A percentile compares a stretch with the other conserved stretches of the same genome.
These are phyloP conservation scores for Mucor lusitanicus DNA, from an alignment of 371 early-diverging fungal genomes.

Conservation along the genomic window DNA sequence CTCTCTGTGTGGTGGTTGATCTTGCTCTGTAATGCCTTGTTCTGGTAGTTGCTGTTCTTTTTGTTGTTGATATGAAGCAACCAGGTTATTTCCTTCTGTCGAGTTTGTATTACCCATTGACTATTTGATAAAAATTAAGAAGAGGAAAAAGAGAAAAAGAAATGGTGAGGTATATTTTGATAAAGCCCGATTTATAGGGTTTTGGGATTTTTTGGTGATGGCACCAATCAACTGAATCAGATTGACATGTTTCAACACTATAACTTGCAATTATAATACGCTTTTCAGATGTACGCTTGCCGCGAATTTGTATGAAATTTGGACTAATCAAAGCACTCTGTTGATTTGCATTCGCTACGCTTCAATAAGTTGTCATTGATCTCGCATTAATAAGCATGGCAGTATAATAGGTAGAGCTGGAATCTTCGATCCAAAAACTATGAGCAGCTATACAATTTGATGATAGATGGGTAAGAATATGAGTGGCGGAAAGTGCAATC, in stretches of 20 bases:
- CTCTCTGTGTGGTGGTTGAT: constrained; percentile 4
- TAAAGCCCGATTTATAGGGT: neutral
- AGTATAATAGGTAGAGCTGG: too few relatives aligned
- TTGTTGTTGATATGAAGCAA: constrained; percentile 1
- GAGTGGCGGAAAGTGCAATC: too few relatives aligned
- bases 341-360: too few relatives aligned
- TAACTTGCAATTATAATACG: too few relatives aligned
- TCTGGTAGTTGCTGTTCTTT: neutral
- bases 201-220: neutral
- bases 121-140: neutral
- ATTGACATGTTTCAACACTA: neutral
- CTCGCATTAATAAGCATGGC: too few relatives aligned
- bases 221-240: neutral
- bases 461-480: too few relatives aligned
- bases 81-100: constrained; percentile 16
- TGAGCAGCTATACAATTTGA: too few relatives aligned
- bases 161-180: neutral
- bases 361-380: too few relatives aligned
- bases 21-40: neutral
- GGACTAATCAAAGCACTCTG: too few relatives aligned
- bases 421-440: too few relatives aligned
- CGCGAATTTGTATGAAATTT: too few relatives aligned
- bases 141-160: neutral
- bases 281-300: too few relatives aligned
- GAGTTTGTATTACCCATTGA: constrained; percentile 31